phyloP scores from a whole-genome alignment of 192 early-diverging fungal species.

The Globomyces pollinis-pini region DNA sequence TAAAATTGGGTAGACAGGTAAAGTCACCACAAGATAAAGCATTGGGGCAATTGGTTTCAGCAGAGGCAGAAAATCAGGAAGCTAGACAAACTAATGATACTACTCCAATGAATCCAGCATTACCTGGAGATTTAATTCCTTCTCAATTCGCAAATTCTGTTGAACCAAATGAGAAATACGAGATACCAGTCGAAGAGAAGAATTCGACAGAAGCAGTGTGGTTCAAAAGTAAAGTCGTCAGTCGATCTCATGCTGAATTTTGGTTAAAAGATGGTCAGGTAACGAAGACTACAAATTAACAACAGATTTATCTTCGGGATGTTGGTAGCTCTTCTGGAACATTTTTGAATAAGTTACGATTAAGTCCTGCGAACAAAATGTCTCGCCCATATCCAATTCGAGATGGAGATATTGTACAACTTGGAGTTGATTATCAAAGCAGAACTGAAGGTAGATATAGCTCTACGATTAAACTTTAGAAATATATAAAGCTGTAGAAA shows the following conservation, averaged over 20 bases:
- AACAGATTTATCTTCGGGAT: constrained; percentile 79
- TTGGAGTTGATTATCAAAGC: constrained; percentile 96
- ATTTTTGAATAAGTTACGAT: constrained; percentile 84
- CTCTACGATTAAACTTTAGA: background rate
- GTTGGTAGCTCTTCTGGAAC: constrained; percentile 93
- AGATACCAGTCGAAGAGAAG: background rate
- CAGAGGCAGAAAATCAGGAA: background rate
- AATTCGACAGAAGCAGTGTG: background rate
- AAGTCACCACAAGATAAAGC: constrained; percentile 11
- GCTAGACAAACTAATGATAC: constrained; percentile 2
- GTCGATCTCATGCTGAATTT: constrained; percentile 85
- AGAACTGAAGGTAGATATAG: constrained; percentile 59
- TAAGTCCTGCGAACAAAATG: constrained; percentile 75
- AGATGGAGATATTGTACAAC: constrained; percentile 89
- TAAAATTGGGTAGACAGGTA: constrained; percentile 9
- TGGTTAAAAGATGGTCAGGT: constrained; percentile 62
- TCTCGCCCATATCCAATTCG: constrained; percentile 67
- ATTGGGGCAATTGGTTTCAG: background rate
- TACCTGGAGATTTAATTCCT: no score
- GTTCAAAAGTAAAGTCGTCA: constrained; percentile 77
- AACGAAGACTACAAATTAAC: background rate
- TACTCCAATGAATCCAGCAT: background rate
- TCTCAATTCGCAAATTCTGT: constrained; percentile 4
- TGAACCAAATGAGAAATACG: background rate
- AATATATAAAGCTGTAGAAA: constrained; percentile 12